A percentile compares a stretch with the other conserved stretches of the same genome.
Conservation (phyloP, 1,139 yeast genomes). For the Suhomyces coccinellae region DNA sequence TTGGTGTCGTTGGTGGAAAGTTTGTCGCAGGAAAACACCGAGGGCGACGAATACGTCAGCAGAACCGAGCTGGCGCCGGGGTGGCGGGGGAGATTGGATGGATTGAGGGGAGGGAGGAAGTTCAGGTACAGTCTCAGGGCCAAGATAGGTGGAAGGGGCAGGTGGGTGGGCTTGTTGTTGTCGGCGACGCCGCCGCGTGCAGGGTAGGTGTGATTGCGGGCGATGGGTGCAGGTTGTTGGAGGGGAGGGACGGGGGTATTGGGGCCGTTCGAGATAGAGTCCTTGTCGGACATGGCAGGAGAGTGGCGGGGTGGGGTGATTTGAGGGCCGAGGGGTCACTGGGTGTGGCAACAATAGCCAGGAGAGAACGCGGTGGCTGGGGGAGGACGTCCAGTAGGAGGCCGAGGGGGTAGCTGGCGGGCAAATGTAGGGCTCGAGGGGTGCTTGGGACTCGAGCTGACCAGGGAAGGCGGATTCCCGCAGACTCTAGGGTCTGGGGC, state of each 20-base stretch:
- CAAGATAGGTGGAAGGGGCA: slow-evolving; percentile 6
- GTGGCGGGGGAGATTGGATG: slow-evolving; percentile 2
- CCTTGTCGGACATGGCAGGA: background rate
- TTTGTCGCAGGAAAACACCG: slow-evolving; percentile 4
- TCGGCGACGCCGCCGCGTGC: background rate
- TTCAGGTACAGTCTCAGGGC: slow-evolving; percentile 8
- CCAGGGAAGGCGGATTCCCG: background rate
- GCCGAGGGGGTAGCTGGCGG: too few species aligned
- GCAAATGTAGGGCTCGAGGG: too few species aligned
- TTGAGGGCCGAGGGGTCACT: too few species aligned
- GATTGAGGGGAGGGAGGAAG: slow-evolving; percentile 12
- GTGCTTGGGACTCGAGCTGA: too few species aligned
- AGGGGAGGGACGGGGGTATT: background rate
- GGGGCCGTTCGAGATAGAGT: background rate
- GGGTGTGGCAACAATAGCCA: too few species aligned
- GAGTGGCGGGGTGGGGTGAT: too few species aligned
- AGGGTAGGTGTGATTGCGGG: background rate
- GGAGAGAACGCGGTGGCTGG: too few species aligned
- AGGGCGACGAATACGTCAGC: background rate
- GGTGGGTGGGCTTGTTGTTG: background rate
- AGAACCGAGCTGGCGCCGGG: slow-evolving; percentile 1
- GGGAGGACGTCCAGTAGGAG: too few species aligned
- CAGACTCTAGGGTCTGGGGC: background rate
- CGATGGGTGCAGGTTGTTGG: background rate
- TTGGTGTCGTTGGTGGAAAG: background rate